Evolutionary conservation across 257 asterid species (phyloP).

Genomic region (Solanum arcanum): DNA sequence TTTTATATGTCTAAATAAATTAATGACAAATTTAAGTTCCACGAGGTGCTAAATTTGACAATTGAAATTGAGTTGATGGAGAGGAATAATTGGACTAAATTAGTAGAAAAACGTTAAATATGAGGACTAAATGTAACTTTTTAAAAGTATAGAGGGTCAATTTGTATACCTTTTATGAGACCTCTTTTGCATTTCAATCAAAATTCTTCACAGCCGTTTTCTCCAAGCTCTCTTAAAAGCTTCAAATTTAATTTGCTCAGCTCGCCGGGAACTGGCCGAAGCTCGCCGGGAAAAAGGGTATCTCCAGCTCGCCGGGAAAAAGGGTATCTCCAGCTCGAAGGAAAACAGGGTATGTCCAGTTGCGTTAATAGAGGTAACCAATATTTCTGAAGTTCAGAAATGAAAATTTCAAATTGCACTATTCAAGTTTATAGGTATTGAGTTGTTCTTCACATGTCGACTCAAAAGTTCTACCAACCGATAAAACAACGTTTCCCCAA

Average conservation of each 20-base stretch:
- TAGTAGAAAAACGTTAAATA: not conserved
- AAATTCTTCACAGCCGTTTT: not conserved
- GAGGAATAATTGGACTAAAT: not conserved
- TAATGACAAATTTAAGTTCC: too few relatives aligned
- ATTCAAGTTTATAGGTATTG: too few relatives aligned
- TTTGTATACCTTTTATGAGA: not conserved
- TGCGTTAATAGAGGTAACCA: not conserved
- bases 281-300: too few relatives aligned
- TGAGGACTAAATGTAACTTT: not conserved
- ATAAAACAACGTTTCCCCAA: constrained; percentile 14
- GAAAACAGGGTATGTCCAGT: too few relatives aligned
- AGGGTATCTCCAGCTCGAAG: too few relatives aligned
- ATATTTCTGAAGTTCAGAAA: too few relatives aligned
- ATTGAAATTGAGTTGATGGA: not conserved
- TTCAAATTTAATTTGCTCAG: too few relatives aligned
- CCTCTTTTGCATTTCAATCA: not conserved
- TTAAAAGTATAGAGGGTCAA: not conserved
- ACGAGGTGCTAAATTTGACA: too few relatives aligned
- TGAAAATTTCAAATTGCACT: not conserved
- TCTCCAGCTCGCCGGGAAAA: too few relatives aligned
- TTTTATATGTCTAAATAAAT: not conserved
- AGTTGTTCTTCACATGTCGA: constrained; percentile 25
- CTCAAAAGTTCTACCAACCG: constrained; percentile 21
- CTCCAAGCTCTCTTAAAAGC: not conserved
- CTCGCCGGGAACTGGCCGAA: too few relatives aligned